These are phyloP conservation scores for Pestalotiopsis sp. DNA, from an alignment of 2,329 filamentous ascomycete species.

Conservation along the genomic window DNA sequence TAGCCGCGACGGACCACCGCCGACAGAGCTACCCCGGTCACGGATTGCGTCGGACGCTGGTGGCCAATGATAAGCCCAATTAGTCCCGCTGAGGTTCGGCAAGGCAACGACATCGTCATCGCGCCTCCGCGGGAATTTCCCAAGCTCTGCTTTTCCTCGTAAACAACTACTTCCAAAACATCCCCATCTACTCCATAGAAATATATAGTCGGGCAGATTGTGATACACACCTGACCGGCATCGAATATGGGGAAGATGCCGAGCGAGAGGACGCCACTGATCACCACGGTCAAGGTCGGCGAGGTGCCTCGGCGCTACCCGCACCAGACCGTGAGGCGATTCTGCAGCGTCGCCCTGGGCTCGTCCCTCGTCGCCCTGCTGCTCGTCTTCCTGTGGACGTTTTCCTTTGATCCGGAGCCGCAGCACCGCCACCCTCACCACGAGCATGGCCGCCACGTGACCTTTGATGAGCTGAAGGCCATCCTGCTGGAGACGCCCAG, in stretches of 20 bases:
- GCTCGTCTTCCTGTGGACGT: conserved; percentile 46
- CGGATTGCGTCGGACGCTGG: conserved; percentile 7
- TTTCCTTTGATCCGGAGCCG: conserved; percentile 31
- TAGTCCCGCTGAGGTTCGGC: not conserved
- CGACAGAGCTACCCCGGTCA: not conserved
- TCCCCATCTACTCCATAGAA: not conserved
- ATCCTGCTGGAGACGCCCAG: conserved; percentile 64
- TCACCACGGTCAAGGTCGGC: conserved; percentile 63
- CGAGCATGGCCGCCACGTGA: conserved; percentile 26
- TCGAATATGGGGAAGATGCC: conserved; percentile 36
- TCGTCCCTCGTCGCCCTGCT: conserved; percentile 57
- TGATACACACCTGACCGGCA: not conserved
- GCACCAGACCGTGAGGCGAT: conserved; percentile 64
- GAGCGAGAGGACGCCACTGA: conserved; percentile 67
- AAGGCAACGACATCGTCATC: not conserved
- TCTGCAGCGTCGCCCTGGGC: conserved; percentile 65
- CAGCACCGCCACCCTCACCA: conserved; percentile 27
- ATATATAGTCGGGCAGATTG: conserved; percentile 1
- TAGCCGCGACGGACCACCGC: not conserved
- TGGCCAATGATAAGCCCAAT: conserved; percentile 1
- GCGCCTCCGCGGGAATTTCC: not conserved
- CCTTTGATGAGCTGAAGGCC: conserved; percentile 54
- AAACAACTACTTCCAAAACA: not conserved
- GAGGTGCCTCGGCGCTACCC: conserved; percentile 57
- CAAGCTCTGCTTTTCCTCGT: not conserved